Evolutionary conservation across 345 rosid genomes (phyloP).

Genomic region (Aegle marmelos): DNA sequence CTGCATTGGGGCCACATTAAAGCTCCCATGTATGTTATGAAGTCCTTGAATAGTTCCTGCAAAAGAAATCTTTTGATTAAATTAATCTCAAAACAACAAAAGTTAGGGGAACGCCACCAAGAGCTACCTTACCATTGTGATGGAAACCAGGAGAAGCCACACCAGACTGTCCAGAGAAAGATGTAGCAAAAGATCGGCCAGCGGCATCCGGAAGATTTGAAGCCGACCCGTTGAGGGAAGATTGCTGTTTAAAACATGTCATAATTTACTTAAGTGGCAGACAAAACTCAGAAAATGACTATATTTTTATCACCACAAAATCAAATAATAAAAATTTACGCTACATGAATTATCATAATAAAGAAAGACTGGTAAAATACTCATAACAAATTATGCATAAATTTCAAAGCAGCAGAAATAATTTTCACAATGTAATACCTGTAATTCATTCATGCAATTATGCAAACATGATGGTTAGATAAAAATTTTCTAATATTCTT

Average conservation of each 20-base stretch:
- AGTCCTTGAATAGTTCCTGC: constrained; percentile 84
- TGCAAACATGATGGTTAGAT: background rate
- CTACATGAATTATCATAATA: background rate
- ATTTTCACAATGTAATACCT: background rate
- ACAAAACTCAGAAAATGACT: background rate
- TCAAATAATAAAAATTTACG: background rate
- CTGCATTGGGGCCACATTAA: constrained; percentile 82
- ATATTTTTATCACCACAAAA: background rate
- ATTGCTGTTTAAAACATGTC: constrained; percentile 46
- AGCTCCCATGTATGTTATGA: constrained; percentile 88
- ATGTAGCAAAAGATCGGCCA: constrained; percentile 71
- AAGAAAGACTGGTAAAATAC: background rate
- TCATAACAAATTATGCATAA: background rate
- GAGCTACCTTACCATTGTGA: constrained; percentile 57
- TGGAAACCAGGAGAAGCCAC: constrained; percentile 80
- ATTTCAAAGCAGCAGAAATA: background rate
- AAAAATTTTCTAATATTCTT: no score
- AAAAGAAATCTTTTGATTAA: constrained; percentile 5
- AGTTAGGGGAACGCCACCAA: constrained; percentile 7
- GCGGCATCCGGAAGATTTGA: constrained; percentile 84
- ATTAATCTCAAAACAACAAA: constrained; percentile 15
- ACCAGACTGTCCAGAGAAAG: constrained; percentile 95
- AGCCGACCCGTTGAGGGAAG: constrained; percentile 82
- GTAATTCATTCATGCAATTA: background rate
- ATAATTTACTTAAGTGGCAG: background rate